Conservation (phyloP, 2,329 filamentous ascomycete species). For the Chaetomium olivaceum region DNA sequence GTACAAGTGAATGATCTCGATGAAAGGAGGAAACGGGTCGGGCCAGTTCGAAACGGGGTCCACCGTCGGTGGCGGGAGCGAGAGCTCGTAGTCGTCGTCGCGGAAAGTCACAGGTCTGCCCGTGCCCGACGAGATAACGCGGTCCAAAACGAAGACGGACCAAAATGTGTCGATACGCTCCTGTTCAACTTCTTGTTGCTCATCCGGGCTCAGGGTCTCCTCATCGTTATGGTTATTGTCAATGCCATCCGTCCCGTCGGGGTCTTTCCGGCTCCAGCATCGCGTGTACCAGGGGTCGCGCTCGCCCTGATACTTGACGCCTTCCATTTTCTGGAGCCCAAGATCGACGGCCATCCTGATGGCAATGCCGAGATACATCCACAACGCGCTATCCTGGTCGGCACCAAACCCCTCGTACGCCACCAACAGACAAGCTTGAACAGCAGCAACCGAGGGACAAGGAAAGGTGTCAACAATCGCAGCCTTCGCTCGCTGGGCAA, state of each 20-base stretch:
- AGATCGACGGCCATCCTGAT: conserved; percentile 82
- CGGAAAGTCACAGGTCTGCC: conserved; percentile 80
- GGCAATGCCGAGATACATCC: conserved; percentile 89
- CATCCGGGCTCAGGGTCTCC: conserved; percentile 47
- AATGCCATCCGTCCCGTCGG: conserved; percentile 31
- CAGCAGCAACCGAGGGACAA: conserved; percentile 78
- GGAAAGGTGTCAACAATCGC: conserved; percentile 80
- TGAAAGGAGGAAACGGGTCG: conserved; percentile 74
- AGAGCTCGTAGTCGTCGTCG: conserved; percentile 81
- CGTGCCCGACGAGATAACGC: conserved; percentile 84
- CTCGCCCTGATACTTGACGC: conserved; percentile 62
- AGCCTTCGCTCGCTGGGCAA: conserved; percentile 79
- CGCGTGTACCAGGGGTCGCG: conserved; percentile 53
- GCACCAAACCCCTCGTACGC: conserved; percentile 89
- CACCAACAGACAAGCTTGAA: conserved; percentile 79
- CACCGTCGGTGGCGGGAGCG: conserved; percentile 57
- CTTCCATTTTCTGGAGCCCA: conserved; percentile 78
- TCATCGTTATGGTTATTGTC: conserved; percentile 44
- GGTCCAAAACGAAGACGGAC: conserved; percentile 85
- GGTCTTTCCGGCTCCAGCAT: conserved; percentile 43
- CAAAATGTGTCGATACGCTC: conserved; percentile 87
- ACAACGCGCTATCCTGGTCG: conserved; percentile 83
- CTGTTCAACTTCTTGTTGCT: conserved; percentile 69
- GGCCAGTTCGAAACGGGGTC: conserved; percentile 68
- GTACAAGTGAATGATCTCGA: conserved; percentile 83